Base-by-base conservation (phyloP, 2,329 filamentous ascomycete genomes). In the Cadophora malorum region DNA sequence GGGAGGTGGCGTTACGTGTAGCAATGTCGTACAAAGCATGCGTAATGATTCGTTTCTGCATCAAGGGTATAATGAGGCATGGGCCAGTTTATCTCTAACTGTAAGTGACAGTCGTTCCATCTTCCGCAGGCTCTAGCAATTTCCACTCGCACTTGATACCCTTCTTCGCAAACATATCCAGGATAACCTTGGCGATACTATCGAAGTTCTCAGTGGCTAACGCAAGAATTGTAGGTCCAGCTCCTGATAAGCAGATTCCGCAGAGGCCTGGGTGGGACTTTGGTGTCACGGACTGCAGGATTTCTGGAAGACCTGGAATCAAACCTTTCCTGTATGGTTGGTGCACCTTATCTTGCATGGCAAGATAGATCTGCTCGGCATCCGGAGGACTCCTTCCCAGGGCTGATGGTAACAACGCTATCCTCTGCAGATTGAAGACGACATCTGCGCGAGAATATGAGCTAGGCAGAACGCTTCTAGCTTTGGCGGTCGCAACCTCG, bases 321-420 rank as follows among this genome's bases (percentile, higher is more conserved):
- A 99, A 87, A 1, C 87, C 91, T 81, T 96, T 91, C 64, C 96
- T 91, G 83, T 99, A 98, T 53, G 94, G 96, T 81, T 99, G 96
- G 82, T 99, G 96, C 69, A 99, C 89, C 81, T 94, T 97, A 83
- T 99, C 96, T 82, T 98, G 96, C 96, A 99, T 99, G 58, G 94
- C 95, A 59, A 96, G 89, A 82, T 96, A 96, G 79, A 99, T 99
- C 80, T 97, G 91, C 75, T 96, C 91, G 25, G 96, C 91, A 77
- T 97, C 91, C 1, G 94, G 95, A 10, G 96, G 95, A 8, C 92
- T 95, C 79, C 93, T 90, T 71, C 94, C 94, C 56, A 99, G 86
- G 0, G 94, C 94, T 12, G 94, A 93, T 38, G 95, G 94, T 14
- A 99, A 86, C 61, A 99, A 86, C 2, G 95, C 94, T 79, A 97